Evolutionary conservation across 2,329 filamentous ascomycete genomes (phyloP).

Genomic region (Daldinia sp.): DNA sequence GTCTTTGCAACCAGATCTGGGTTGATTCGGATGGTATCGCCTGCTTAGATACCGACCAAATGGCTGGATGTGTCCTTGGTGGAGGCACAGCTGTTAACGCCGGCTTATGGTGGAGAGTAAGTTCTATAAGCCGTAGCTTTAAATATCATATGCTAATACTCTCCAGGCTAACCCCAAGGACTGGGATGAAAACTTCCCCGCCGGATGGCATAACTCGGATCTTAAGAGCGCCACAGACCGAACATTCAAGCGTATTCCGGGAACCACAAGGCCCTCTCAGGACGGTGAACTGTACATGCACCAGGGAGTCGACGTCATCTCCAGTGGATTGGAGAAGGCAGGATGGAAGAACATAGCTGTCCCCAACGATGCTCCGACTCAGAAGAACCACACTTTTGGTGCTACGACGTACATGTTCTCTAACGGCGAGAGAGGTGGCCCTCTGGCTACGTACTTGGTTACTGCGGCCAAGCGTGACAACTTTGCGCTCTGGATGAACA

Average conservation of each 20-base stretch:
- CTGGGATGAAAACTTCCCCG: constrained; percentile 79
- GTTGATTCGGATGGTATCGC: constrained; percentile 72
- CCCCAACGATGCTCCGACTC: constrained; percentile 67
- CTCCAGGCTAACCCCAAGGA: constrained; percentile 71
- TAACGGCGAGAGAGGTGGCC: constrained; percentile 74
- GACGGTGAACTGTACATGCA: constrained; percentile 75
- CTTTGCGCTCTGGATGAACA: constrained; percentile 76
- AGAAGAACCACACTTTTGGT: constrained; percentile 74
- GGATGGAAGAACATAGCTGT: constrained; percentile 72
- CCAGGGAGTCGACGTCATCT: constrained; percentile 72
- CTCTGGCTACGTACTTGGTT: constrained; percentile 77
- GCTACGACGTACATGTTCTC: constrained; percentile 76
- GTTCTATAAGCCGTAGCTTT: constrained; percentile 4
- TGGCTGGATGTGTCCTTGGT: constrained; percentile 79
- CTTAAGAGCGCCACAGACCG: constrained; percentile 68
- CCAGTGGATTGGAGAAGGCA: constrained; percentile 66
- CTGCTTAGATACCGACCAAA: constrained; percentile 76
- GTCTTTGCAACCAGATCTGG: constrained; percentile 79
- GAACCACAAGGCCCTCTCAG: constrained; percentile 72
- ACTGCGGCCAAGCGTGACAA: constrained; percentile 69
- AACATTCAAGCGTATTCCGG: constrained; percentile 76
- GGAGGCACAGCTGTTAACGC: constrained; percentile 76
- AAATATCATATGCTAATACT: not conserved
- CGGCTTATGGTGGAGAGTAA: constrained; percentile 74
- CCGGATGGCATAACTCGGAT: constrained; percentile 76